A percentile compares a stretch with the other conserved stretches of the same genome.
Conservation (phyloP, 352 stramenopile genomes). For the Phytophthora crassamura region DNA sequence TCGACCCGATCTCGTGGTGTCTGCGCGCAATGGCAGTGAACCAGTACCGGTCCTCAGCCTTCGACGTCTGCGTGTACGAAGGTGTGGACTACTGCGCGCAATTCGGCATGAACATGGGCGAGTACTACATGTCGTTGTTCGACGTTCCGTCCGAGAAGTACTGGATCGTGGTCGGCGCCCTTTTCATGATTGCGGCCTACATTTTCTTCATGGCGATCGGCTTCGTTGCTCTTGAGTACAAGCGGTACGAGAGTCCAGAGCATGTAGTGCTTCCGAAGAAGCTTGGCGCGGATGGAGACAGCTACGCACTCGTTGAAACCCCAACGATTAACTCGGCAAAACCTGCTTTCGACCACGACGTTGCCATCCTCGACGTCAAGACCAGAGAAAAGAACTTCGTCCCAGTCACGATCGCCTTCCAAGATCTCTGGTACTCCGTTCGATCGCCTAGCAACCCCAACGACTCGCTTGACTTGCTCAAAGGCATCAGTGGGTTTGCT, state of each 20-base stretch:
- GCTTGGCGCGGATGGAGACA: not conserved
- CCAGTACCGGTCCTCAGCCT: constrained; percentile 24
- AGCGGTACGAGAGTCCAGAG: constrained; percentile 34
- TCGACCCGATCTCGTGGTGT: constrained; percentile 55
- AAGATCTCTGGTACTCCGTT: constrained; percentile 51
- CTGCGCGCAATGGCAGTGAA: constrained; percentile 40
- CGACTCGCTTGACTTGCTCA: too few relatives aligned
- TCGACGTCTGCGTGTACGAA: constrained; percentile 41
- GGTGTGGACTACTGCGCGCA: constrained; percentile 37
- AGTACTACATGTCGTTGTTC: constrained; percentile 47
- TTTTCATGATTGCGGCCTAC: constrained; percentile 46
- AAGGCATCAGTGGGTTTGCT: constrained; percentile 32
- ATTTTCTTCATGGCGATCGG: constrained; percentile 45
- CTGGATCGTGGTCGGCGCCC: constrained; percentile 40
- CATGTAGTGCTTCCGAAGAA: constrained; percentile 20
- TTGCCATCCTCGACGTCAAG: constrained; percentile 17
- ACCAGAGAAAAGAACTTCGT: constrained; percentile 27
- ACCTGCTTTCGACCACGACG: constrained; percentile 1
- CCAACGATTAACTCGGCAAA: too few relatives aligned
- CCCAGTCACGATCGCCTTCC: constrained; percentile 42
- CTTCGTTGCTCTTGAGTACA: constrained; percentile 35
- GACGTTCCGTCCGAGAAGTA: constrained; percentile 25
- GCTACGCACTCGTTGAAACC: constrained; percentile 6
- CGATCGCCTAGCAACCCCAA: constrained; percentile 32
- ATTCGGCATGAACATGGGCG: constrained; percentile 43